These are phyloP conservation scores for Albophoma yamanashiensis DNA, from an alignment of 2,329 filamentous ascomycete genomes.

Conservation along the genomic window DNA sequence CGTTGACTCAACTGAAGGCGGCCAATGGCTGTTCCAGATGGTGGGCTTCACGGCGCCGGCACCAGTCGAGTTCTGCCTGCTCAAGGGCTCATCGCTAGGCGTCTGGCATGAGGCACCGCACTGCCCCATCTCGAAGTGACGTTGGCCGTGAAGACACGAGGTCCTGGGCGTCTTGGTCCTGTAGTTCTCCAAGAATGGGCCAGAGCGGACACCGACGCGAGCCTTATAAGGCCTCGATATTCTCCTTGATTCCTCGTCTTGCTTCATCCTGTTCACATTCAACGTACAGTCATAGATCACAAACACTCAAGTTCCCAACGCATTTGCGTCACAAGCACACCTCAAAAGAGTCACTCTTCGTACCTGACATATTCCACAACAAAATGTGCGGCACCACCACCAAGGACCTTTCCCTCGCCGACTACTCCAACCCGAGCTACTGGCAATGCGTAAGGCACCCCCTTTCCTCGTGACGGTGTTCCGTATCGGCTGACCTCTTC, in stretches of 20 bases:
- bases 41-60: not conserved
- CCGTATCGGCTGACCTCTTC: not conserved
- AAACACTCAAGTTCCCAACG: not conserved
- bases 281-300: not conserved
- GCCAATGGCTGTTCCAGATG: not conserved
- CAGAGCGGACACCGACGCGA: not conserved
- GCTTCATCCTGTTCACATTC: not conserved
- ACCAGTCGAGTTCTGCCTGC: not conserved
- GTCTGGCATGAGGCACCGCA: not conserved
- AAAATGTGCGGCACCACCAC: conserved; percentile 1
- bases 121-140: not conserved
- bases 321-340: not conserved
- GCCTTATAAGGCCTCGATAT: not conserved
- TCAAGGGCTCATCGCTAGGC: not conserved
- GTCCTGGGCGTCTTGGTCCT: not conserved
- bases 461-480: not conserved
- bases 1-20: not conserved
- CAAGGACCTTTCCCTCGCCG: not conserved
- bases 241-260: not conserved
- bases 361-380: not conserved
- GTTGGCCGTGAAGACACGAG: not conserved
- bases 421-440: not conserved
- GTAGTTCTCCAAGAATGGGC: not conserved
- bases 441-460: conserved; percentile 9
- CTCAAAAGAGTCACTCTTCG: not conserved